phyloP scores from a whole-genome alignment of 495 filamentous ascomycete genomes.

The Extremus antarcticus region DNA sequence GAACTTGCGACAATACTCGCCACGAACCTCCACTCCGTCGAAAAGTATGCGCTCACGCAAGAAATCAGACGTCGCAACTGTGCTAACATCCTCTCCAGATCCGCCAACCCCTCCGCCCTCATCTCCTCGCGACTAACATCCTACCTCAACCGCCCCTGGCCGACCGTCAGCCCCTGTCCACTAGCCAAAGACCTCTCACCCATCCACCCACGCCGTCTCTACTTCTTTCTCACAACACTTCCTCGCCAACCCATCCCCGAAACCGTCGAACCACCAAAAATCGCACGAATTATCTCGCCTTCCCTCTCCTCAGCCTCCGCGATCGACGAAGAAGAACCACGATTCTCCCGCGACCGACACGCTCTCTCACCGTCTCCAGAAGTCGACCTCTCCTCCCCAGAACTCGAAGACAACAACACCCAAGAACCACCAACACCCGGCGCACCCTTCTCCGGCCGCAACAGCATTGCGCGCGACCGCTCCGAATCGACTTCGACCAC shows the following conservation, averaged over 20 bases:
- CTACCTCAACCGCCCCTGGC: slow-evolving; percentile 85
- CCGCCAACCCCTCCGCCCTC: slow-evolving; percentile 88
- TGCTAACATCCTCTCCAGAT: slow-evolving; percentile 42
- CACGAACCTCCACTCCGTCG: slow-evolving; percentile 66
- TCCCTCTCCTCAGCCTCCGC: slow-evolving; percentile 65
- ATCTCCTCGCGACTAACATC: slow-evolving; percentile 82
- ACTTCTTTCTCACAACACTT: slow-evolving; percentile 83
- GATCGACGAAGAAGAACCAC: slow-evolving; percentile 54
- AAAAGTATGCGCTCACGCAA: slow-evolving; percentile 52
- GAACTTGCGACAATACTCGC: slow-evolving; percentile 78
- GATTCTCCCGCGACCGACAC: slow-evolving; percentile 48
- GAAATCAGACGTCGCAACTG: neutral
- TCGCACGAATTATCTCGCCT: slow-evolving; percentile 59
- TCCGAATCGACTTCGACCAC: slow-evolving; percentile 26
- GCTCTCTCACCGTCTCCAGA: slow-evolving; percentile 82
- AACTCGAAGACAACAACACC: slow-evolving; percentile 65
- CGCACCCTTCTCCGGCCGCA: slow-evolving; percentile 47
- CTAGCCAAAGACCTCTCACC: slow-evolving; percentile 84
- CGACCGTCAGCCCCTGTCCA: slow-evolving; percentile 69
- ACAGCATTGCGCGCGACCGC: slow-evolving; percentile 23
- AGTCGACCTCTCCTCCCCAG: slow-evolving; percentile 78
- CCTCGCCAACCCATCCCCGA: slow-evolving; percentile 72
- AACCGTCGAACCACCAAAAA: slow-evolving; percentile 32
- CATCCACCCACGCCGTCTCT: slow-evolving; percentile 87
- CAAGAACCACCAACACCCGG: slow-evolving; percentile 43